These are phyloP conservation scores for Pharnaceum exiguum DNA, from an alignment of 148 eudicot species.

Conservation along the genomic window DNA sequence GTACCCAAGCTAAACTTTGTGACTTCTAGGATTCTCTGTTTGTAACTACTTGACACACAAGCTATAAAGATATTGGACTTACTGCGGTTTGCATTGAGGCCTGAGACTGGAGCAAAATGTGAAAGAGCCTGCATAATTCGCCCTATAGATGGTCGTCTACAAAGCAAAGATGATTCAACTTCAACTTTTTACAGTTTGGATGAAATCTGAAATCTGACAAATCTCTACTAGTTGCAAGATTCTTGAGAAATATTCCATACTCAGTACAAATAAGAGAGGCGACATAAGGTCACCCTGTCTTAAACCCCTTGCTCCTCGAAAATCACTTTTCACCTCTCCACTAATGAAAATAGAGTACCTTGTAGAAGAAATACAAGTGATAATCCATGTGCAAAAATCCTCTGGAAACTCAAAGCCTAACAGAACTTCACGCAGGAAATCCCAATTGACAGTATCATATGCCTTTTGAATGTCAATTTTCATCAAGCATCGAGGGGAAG, in stretches of 20 bases:
- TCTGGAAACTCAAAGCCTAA: no score
- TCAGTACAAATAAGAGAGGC: neutral
- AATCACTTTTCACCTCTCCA: neutral
- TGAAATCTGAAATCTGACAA: neutral
- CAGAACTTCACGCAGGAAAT: no score
- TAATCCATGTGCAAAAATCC: no score
- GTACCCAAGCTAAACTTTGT: neutral
- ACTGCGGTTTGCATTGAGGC: neutral
- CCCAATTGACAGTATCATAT: no score
- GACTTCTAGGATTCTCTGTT: neutral
- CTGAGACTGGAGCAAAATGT: neutral
- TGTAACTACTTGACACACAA: neutral
- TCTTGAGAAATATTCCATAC: neutral
- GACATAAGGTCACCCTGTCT: neutral
- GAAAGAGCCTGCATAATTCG: neutral
- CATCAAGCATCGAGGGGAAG: no score
- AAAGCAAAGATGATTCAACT: neutral
- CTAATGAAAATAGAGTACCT: neutral
- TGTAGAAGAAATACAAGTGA: neutral
- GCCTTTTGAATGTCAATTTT: no score
- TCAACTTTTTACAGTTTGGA: neutral
- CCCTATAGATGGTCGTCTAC: neutral
- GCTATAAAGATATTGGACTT: neutral
- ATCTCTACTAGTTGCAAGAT: no score
- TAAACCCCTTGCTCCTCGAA: neutral